Percentiles rank a stretch among this genome's conserved stretches.
phyloP scores from a whole-genome alignment of 331 rosid genomes.

The Rhamnella rubrinervis region DNA sequence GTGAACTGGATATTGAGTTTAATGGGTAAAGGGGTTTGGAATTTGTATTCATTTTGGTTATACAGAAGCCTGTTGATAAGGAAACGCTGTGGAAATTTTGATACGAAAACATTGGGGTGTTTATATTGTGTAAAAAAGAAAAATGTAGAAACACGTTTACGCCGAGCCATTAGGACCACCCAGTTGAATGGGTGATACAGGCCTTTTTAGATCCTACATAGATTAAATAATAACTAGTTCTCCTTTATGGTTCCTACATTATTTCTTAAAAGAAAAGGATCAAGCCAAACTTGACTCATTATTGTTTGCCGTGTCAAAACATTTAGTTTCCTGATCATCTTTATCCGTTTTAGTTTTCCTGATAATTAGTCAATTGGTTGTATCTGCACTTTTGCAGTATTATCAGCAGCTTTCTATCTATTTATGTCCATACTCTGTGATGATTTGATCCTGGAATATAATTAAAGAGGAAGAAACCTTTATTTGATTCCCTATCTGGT shows the following conservation, averaged over 20 bases:
- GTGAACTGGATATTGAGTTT: conserved; percentile 25
- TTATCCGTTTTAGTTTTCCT: not conserved
- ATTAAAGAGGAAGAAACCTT: not conserved
- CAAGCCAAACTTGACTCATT: not conserved
- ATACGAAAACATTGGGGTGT: not conserved
- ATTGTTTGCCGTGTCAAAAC: not conserved
- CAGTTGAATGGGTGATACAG: not conserved
- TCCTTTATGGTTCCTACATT: not conserved
- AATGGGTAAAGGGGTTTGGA: conserved; percentile 7
- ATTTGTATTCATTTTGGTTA: conserved; percentile 18
- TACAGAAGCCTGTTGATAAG: conserved; percentile 12
- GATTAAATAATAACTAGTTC: not conserved
- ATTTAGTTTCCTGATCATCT: not conserved
- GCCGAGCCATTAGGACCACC: not conserved
- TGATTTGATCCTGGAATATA: not conserved
- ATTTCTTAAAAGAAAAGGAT: not conserved
- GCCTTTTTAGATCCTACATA: not conserved
- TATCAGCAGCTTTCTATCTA: not conserved
- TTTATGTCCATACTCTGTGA: conserved; percentile 7
- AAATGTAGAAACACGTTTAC: not conserved
- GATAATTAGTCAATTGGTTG: not conserved
- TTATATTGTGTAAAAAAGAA: not conserved
- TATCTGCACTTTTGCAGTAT: not conserved
- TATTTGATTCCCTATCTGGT: not conserved
- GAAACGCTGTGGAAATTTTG: conserved; percentile 15